Base-by-base conservation (phyloP, 164 flowering plant species). In the Cinnamomum micranthum region DNA sequence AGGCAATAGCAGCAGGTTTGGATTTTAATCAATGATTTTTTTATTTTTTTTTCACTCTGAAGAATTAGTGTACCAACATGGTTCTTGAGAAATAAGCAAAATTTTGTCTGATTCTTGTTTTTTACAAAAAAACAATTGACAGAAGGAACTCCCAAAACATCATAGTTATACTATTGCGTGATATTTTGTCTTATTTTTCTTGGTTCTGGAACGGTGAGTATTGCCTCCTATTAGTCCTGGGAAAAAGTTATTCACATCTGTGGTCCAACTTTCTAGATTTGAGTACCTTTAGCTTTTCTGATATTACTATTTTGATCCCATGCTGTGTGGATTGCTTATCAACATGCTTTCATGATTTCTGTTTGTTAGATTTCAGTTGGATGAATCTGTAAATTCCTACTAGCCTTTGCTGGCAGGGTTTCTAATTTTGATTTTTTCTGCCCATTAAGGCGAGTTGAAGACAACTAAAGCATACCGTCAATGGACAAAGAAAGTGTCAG, bases 1-100 rank as follows among this genome's bases (percentile, higher is more conserved):
- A 87, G 80, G 93, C 92, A 71, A 89, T 96, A 58, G 86, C 92
- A 76, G 85, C 88, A 60, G 98, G 99, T 96, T 71, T 70, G 77
- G 25, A 6, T 75, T 50, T 75, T 41, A 41, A 41, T 41, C 10
- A 9, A 41, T 41, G 47, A 41, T 41, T 41, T 41, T 35, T 35
- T 41, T 41, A 7, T 41, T 41, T 35, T 35, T 41, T 41, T 9
- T 11, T 2, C 47, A 41, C 47, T 9, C 0, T 7, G 47, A 41
- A 41, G 47, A 7, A 9, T 41, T 6, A 7, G 47, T 1, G 6
- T 31, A 31, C 35, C 1, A 31, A 31, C 35, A 0, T 6, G 35
- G 35, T 41, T 41, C 10, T 41, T 41, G n/a, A n/a, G n/a, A n/a
- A n/a, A n/a, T n/a, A n/a, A n/a, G n/a, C n/a, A n/a, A n/a, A n/a